Base-by-base conservation (phyloP, 768 basidiomycete species). In the Naganishia vaughanmartiniae region DNA sequence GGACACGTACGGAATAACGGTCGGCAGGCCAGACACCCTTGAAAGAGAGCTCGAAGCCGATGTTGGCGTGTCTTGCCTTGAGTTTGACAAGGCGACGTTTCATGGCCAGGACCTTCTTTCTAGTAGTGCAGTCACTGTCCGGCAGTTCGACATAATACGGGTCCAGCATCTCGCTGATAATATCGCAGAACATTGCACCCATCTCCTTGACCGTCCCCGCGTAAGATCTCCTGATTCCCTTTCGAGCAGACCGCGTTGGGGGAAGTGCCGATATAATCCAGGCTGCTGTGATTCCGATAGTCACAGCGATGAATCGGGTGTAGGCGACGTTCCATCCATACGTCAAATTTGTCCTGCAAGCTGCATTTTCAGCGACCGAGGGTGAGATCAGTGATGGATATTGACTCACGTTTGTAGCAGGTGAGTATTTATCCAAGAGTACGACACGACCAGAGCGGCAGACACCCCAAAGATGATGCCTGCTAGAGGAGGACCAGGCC, bases 21-120 rank as follows among this genome's bases (percentile, higher is more conserved):
- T 89, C 82, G n/a, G 86, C 85, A 0, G 92, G 92, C 92, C 90
- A 93, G 73, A 84, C 83, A 0, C 91, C 92, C 65, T 87, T 81
- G 28, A 93, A 80, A 0, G 90, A 91, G 77, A 91, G 87, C 88
- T 92, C 78, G 66, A 68, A 76, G 1, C 68, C 69, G 36, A 75
- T 67, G 53, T 70, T 39, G 19, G 67, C 70, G 10, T 71, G 72
- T 24, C 65, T 45, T 28, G 72, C 31, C 55, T 72, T 67, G 17
- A 88, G 87, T 58, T 89, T 84, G 60, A 85, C 87, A 66, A 93
- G 82, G 79, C 92, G 93, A 67, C 85, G 84, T 17, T 90, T 84
- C 72, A 92, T 86, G 0, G 90, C 90, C 48, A 91, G 83, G n/a
- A 91, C 76, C 65, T 87, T 88, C 36, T 86, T 85, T 33, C 88